Conservation (phyloP, 192 early-diverging fungal species). For the Gonapodya prolifera region DNA sequence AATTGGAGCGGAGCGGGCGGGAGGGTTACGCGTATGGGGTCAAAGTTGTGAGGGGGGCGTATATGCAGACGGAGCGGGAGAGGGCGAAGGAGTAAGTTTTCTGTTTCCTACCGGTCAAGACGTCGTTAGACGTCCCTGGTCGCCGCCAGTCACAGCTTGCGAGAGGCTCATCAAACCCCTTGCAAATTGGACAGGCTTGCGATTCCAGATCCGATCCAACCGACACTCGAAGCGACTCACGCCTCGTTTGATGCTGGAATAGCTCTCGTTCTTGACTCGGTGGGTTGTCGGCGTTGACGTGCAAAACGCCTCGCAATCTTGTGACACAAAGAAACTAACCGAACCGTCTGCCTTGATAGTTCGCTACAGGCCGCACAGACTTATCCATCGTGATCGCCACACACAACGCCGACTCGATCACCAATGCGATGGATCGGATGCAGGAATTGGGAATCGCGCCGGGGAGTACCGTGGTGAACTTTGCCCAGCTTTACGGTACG, state of each 20-base stretch:
- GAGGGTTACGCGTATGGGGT: conserved; percentile 64
- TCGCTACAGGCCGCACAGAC: conserved; percentile 18
- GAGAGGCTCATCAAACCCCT: no score
- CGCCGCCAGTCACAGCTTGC: no score
- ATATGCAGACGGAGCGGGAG: no score
- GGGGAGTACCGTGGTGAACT: conserved; percentile 53
- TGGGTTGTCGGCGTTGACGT: conserved; percentile 20
- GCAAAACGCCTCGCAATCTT: conserved; percentile 17
- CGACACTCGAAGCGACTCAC: conserved; percentile 68
- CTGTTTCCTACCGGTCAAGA: no score
- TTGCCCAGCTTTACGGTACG: conserved; percentile 97
- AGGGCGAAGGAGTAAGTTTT: no score
- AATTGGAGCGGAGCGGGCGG: conserved; percentile 51
- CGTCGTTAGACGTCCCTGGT: no score
- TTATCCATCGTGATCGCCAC: conserved; percentile 74
- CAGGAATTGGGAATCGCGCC: conserved; percentile 37
- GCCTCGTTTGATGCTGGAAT: conserved; percentile 68
- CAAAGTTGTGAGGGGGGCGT: conserved; percentile 86
- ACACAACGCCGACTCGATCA: conserved; percentile 76
- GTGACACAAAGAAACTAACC: no score
- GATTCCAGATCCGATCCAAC: conserved; percentile 73
- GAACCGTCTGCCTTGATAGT: conserved; percentile 12
- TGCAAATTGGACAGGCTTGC: no score
- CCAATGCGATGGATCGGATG: conserved; percentile 46
- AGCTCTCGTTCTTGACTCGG: conserved; percentile 48